Evolutionary conservation across 139 green algal species (phyloP), one percentile per base, ranked within the genome.

Genomic region (Nannochloris sp.): DNA sequence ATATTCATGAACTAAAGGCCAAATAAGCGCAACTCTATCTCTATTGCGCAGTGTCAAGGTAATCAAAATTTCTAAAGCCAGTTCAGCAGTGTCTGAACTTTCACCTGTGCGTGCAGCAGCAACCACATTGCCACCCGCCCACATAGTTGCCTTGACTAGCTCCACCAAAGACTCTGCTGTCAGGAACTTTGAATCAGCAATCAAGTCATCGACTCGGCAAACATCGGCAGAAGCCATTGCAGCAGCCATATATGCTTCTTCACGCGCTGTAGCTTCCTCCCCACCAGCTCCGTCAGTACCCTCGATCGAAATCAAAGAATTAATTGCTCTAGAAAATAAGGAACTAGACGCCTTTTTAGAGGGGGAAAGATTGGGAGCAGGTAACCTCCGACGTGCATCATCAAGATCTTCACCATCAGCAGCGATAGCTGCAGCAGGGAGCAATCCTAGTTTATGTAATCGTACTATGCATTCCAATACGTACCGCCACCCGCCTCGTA

Each of bases 141-240:
- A 85, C 67, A 92, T 83, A 23, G 94, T 80, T n/a, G 91, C 88
- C 25, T 80, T 71, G 8, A 89, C 82, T 5, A 97, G 83, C 60
- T 94, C 78, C 27, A 80, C 57, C 70, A 97, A 62, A 0, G 76
- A 83, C 56, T 95, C 89, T 36, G 74, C 35, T 29, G 51, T 68
- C 55, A 97, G 73, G 75, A 95, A 96, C 72, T 91, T 91, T 67
- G 71, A 85, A 67, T 96, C 89, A 6, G 76, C 76, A 65, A 97
- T 93, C 2, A 96, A 60, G 29, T 96, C 85, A 19, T 90, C 83
- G n/a, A 97, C 82, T 19, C 67, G 72, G 71, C 88, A 96, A 6
- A 70, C 71, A 42, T 81, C 75, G 13, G 87, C 75, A 64, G 64
- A 79, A 6, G 44, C 32, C 23, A 67, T 42, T 5, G 85, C 80